Base-by-base conservation (phyloP, 768 basidiomycete genomes). In the Boletus barrowsii region DNA sequence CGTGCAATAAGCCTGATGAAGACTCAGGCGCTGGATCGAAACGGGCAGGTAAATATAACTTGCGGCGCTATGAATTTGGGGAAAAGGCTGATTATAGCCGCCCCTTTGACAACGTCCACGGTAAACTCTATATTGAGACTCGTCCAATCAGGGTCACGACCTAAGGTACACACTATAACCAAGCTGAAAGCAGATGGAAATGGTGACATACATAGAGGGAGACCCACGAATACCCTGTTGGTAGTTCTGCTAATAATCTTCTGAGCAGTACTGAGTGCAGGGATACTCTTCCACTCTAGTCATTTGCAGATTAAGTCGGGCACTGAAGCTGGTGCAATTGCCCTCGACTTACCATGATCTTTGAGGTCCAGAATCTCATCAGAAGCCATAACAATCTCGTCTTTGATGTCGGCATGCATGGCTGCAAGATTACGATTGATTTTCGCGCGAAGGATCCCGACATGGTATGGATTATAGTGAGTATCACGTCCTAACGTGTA, bases 351-450 rank as follows among this genome's bases (percentile, higher is more conserved):
- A 68, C 65, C 66, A 22, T 65, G 22, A 10, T 47, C 62, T 15
- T 29, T 46, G 18, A 61, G 52, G 17, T 55, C 37, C 10, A 83
- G 64, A 37, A 67, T 55, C 5, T 76, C 77, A 1, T 66, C 60
- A 49, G 80, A 75, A 0, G 81, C 69, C 0, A 60, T 51, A 2
- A 59, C 46, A 14, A 82, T 66, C 57, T 84, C 83, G 29, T 79
- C 75, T 7, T 65, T 69, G 10, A 83, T 60, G 24, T 75, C 72
- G 0, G 72, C 65, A 54, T 79, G 75, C 3, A 73, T 57, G 4
- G 48, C 53, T 3, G 62, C 68, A 11, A 83, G 63, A 47, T 74
- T 74, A 6, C 79, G 70, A 13, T 72, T 73, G 6, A 76, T 55
- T 30, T 64, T 41, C n/a, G 58, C 55, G 18, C 68, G 70, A 9